These are phyloP conservation scores for Fusarium miscanthi DNA, from an alignment of 2,329 filamentous ascomycete species.

Conservation along the genomic window DNA sequence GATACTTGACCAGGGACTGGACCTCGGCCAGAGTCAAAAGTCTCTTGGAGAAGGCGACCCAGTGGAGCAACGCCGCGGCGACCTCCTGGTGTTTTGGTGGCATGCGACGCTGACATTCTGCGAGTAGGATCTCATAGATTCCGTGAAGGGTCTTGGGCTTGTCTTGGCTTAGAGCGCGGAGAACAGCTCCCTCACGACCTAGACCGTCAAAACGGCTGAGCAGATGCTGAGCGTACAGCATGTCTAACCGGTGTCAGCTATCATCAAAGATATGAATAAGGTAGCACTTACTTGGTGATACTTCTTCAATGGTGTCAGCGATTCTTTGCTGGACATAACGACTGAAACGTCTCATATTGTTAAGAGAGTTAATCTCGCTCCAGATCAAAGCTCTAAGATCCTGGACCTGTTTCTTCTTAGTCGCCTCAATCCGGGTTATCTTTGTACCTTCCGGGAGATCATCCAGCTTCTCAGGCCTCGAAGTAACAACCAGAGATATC, in stretches of 20 bases:
- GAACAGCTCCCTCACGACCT: slow-evolving; percentile 48
- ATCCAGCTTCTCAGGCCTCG: slow-evolving; percentile 24
- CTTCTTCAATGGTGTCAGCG: slow-evolving; percentile 43
- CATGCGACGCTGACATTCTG: slow-evolving; percentile 44
- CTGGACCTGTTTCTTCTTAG: slow-evolving; percentile 43
- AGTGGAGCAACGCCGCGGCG: slow-evolving; percentile 41
- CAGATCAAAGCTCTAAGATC: slow-evolving; percentile 47
- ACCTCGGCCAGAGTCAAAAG: slow-evolving; percentile 42
- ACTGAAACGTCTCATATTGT: slow-evolving; percentile 41
- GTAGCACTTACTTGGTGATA: slow-evolving; percentile 47
- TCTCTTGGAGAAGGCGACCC: slow-evolving; percentile 43
- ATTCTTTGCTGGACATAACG: slow-evolving; percentile 48
- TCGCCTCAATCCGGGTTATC: slow-evolving; percentile 28
- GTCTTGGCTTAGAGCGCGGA: slow-evolving; percentile 43
- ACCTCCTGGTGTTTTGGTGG: slow-evolving; percentile 24
- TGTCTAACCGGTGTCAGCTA: slow-evolving; percentile 32
- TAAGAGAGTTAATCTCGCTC: slow-evolving; percentile 43
- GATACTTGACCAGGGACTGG: slow-evolving; percentile 31
- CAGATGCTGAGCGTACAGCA: slow-evolving; percentile 53
- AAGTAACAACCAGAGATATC: slow-evolving; percentile 45
- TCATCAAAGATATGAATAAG: too few relatives aligned
- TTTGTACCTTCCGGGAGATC: slow-evolving; percentile 13
- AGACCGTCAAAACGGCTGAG: slow-evolving; percentile 46
- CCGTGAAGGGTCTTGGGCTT: slow-evolving; percentile 41
- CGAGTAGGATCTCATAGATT: slow-evolving; percentile 43